Evolutionary conservation across 768 basidiomycete species (phyloP).

Genomic region (Phylloporus sp.): DNA sequence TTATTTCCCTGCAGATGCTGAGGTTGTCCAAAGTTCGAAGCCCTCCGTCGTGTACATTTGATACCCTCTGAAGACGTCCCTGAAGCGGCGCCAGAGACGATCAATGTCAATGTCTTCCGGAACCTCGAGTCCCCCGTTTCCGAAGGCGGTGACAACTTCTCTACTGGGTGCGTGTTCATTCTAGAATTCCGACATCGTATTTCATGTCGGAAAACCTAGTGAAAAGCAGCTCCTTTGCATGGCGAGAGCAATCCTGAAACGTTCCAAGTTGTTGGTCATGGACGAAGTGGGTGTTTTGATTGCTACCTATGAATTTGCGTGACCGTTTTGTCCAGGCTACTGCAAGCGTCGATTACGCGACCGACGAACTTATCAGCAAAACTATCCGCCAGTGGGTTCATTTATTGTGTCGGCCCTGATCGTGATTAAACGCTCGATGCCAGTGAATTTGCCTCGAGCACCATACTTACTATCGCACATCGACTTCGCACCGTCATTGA

Average conservation of each 20-base stretch:
- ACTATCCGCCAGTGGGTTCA: slow-evolving; percentile 68
- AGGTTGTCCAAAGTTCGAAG: slow-evolving; percentile 54
- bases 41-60: slow-evolving; percentile 77
- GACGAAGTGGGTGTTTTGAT: slow-evolving; percentile 54
- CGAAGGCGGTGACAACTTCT: slow-evolving; percentile 89
- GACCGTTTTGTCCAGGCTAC: slow-evolving; percentile 46
- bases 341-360: slow-evolving; percentile 79
- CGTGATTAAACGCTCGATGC: background rate
- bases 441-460: slow-evolving; percentile 76
- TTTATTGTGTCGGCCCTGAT: background rate
- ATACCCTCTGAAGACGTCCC: slow-evolving; percentile 54
- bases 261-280: slow-evolving; percentile 77
- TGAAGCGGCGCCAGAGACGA: slow-evolving; percentile 33
- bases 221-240: slow-evolving; percentile 87
- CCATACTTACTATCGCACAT: slow-evolving; percentile 81
- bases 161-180: slow-evolving; percentile 54
- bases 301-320: background rate
- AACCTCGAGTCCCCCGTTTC: slow-evolving; percentile 69
- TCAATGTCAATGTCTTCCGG: slow-evolving; percentile 75
- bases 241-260: slow-evolving; percentile 79
- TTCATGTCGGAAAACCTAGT: slow-evolving; percentile 28
- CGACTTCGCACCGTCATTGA: slow-evolving; percentile 76
- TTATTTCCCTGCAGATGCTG: background rate
- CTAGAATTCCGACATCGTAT: background rate
- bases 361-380: slow-evolving; percentile 80